Evolutionary conservation across 2,329 filamentous ascomycete species (phyloP).

Genomic region (Didymosphaeria variabile): DNA sequence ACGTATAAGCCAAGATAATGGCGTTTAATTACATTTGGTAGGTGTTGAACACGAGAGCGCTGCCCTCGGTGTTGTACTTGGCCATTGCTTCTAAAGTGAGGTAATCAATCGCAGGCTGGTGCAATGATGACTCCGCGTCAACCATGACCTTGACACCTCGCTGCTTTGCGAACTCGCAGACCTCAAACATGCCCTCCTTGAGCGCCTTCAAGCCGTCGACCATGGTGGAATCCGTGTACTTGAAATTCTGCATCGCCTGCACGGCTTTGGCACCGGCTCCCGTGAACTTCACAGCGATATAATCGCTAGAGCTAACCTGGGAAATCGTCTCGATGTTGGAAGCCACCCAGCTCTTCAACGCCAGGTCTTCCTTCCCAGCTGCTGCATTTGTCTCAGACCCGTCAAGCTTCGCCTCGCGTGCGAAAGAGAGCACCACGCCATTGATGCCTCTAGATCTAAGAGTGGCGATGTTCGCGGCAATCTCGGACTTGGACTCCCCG

Average conservation of each 20-base stretch:
- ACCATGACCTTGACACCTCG: slow-evolving; percentile 13
- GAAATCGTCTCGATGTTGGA: slow-evolving; percentile 11
- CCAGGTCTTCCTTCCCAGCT: neutral
- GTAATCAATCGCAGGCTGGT: slow-evolving; percentile 13
- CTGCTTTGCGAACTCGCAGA: slow-evolving; percentile 14
- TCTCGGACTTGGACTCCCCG: slow-evolving; percentile 13
- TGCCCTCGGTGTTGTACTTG: slow-evolving; percentile 5
- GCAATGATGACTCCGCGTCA: slow-evolving; percentile 8
- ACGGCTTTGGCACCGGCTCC: neutral
- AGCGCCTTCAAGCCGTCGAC: slow-evolving; percentile 5
- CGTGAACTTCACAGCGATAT: slow-evolving; percentile 13
- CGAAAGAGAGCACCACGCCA: slow-evolving; percentile 13
- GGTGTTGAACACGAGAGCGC: slow-evolving; percentile 11
- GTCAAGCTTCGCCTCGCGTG: slow-evolving; percentile 14
- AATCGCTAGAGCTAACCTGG: slow-evolving; percentile 9
- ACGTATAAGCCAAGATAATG: neutral
- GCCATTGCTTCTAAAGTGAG: slow-evolving; percentile 14
- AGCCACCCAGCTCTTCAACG: slow-evolving; percentile 12
- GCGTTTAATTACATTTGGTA: slow-evolving; percentile 2
- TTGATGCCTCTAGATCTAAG: slow-evolving; percentile 12
- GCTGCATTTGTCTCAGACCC: neutral
- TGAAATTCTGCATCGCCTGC: slow-evolving; percentile 15
- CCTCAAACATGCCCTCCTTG: slow-evolving; percentile 9
- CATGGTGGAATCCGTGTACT: neutral
- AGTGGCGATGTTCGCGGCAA: slow-evolving; percentile 14